Evolutionary conservation across 306 rosid genomes (phyloP).

Genomic region (Castanospermum australe): DNA sequence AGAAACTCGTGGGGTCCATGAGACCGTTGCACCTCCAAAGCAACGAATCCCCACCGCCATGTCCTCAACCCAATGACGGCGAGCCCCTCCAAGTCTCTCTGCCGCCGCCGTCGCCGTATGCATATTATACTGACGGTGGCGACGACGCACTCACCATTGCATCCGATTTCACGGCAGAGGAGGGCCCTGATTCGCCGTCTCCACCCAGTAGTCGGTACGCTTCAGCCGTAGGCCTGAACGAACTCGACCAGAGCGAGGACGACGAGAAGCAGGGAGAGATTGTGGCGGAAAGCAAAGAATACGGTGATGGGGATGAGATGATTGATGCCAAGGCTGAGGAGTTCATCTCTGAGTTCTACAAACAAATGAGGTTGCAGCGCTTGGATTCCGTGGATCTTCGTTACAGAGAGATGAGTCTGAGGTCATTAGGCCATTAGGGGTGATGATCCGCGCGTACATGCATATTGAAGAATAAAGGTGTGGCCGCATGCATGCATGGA

Average conservation of each 20-base stretch:
- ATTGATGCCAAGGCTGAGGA: slow-evolving; percentile 77
- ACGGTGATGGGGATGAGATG: slow-evolving; percentile 43
- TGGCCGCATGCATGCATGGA: neutral
- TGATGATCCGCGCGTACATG: neutral
- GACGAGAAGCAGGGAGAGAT: neutral
- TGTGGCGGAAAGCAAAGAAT: neutral
- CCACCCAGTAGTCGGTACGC: slow-evolving; percentile 31
- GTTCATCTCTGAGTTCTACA: slow-evolving; percentile 70
- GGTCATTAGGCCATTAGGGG: slow-evolving; percentile 65
- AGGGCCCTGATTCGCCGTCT: slow-evolving; percentile 16
- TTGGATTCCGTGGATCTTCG: slow-evolving; percentile 18
- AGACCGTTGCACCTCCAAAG: slow-evolving; percentile 63
- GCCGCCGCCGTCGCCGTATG: neutral
- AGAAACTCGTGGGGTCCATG: slow-evolving; percentile 48
- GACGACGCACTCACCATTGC: neutral
- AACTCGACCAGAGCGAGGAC: slow-evolving; percentile 29
- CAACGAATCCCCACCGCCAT: neutral
- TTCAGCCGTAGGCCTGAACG: slow-evolving; percentile 57
- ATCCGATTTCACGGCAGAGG: neutral
- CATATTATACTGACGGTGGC: neutral
- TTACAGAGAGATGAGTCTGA: slow-evolving; percentile 35
- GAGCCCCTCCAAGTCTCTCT: too few species aligned
- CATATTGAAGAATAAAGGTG: too few species aligned
- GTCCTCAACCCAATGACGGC: neutral
- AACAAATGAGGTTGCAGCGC: slow-evolving; percentile 65